These are phyloP conservation scores for Gymnopus androsaceus DNA, from an alignment of 1,284 basidiomycete genomes.

Conservation along the genomic window DNA sequence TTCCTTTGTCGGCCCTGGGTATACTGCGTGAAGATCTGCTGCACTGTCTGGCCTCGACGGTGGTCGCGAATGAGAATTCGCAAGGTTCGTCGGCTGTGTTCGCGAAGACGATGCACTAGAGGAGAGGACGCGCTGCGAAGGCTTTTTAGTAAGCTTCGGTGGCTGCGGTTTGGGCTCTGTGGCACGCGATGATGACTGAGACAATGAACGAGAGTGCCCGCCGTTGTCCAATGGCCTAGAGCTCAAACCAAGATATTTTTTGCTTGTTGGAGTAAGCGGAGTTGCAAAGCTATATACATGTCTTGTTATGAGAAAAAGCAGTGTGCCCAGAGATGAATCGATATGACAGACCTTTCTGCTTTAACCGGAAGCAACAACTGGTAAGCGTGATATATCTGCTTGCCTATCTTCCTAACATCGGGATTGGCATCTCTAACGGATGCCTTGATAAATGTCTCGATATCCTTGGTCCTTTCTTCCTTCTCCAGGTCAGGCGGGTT, in stretches of 20 bases:
- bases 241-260: constrained; percentile 73
- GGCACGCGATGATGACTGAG: constrained; percentile 1
- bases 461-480: constrained; percentile 59
- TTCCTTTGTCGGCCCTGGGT: not conserved
- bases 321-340: not conserved
- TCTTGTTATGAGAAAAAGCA: constrained; percentile 15
- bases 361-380: constrained; percentile 66
- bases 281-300: constrained; percentile 58
- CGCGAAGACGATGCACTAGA: not conserved
- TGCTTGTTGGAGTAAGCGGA: constrained; percentile 75
- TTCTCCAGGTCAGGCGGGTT: constrained; percentile 76
- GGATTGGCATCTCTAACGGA: constrained; percentile 77
- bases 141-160: constrained; percentile 4
- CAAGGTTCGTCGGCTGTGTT: not conserved
- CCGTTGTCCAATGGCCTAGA: constrained; percentile 11
- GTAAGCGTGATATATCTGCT: constrained; percentile 77
- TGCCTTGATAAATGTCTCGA: constrained; percentile 70
- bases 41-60: not conserved
- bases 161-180: not conserved
- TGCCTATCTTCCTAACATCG: constrained; percentile 70
- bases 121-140: not conserved
- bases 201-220: not conserved
- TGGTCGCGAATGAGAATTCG: not conserved
- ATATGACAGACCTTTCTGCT: constrained; percentile 58
- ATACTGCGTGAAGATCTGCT: not conserved